A percentile compares a stretch with the other conserved stretches of the same genome.
Evolutionary conservation across 1,284 basidiomycete species (phyloP).

Genomic region (Singerocomus rubriflavus): DNA sequence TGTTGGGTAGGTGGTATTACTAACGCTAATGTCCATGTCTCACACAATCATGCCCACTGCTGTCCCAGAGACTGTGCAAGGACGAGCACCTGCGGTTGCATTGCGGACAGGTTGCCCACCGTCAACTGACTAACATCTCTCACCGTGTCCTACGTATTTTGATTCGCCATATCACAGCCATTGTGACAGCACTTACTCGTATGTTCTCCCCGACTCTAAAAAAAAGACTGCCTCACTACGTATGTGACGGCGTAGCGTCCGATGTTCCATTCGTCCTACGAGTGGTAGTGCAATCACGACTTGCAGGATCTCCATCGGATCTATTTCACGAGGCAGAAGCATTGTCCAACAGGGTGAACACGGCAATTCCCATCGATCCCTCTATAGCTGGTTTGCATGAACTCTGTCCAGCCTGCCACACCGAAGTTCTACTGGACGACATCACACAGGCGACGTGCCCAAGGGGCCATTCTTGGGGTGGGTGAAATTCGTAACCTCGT

Average conservation of each 20-base stretch:
- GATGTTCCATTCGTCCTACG: conserved; percentile 59
- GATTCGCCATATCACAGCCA: conserved; percentile 52
- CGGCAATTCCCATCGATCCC: conserved; percentile 29
- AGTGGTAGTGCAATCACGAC: conserved; percentile 51
- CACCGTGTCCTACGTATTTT: conserved; percentile 53
- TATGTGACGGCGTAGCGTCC: conserved; percentile 37
- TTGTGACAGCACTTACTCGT: conserved; percentile 46
- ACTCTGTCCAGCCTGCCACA: conserved; percentile 65
- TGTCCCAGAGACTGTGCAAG: conserved; percentile 47
- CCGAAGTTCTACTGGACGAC: conserved; percentile 53
- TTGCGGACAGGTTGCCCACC: conserved; percentile 50
- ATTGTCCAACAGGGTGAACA: conserved; percentile 42
- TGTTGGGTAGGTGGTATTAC: conserved; percentile 51
- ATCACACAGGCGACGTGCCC: conserved; percentile 56
- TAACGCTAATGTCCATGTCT: conserved; percentile 4
- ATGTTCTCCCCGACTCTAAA: conserved; percentile 23
- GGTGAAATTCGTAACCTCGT: conserved; percentile 23
- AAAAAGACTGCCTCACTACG: conserved; percentile 11
- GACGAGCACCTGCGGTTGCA: conserved; percentile 39
- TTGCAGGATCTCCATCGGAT: conserved; percentile 47
- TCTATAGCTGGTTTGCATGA: conserved; percentile 46
- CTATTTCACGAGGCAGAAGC: conserved; percentile 49
- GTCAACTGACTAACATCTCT: conserved; percentile 50
- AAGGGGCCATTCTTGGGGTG: conserved; percentile 70
- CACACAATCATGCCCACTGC: conserved; percentile 10